Conservation (phyloP, 139 green algal species). For the Penium margaritaceum region DNA sequence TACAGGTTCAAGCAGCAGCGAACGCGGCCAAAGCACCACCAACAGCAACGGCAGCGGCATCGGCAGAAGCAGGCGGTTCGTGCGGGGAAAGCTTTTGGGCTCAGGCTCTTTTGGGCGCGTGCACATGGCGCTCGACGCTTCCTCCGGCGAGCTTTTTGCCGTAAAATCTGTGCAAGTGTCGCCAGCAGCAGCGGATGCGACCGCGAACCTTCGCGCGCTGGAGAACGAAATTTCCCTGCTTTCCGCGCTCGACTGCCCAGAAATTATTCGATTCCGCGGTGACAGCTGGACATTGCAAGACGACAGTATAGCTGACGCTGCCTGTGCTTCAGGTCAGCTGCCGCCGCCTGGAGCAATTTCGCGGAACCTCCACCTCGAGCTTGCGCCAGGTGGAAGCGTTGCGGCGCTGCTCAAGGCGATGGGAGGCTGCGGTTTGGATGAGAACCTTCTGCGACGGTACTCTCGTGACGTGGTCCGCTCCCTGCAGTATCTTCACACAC, state of each 20-base stretch:
- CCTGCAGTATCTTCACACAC: constrained; percentile 36
- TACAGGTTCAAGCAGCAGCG: no score
- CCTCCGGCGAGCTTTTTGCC: constrained; percentile 16
- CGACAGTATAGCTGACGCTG: neutral
- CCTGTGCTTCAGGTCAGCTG: no score
- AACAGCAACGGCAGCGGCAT: no score
- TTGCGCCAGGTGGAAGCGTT: constrained; percentile 20
- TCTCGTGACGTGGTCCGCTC: constrained; percentile 28
- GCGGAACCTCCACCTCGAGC: constrained; percentile 33
- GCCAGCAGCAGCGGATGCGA: neutral
- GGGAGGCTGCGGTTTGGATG: constrained; percentile 3
- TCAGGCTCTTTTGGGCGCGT: constrained; percentile 30
- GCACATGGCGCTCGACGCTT: constrained; percentile 16
- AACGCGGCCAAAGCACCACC: no score
- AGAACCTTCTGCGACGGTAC: constrained; percentile 24
- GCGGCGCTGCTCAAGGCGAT: constrained; percentile 2
- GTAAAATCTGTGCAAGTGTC: constrained; percentile 25
- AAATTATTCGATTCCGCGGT: constrained; percentile 23
- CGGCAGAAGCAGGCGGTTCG: no score
- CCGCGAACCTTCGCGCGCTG: constrained; percentile 8
- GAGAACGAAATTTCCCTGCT: constrained; percentile 25
- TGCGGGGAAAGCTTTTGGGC: no score
- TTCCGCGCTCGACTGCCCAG: neutral
- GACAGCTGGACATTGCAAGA: constrained; percentile 17
- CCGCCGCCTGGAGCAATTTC: no score